Evolutionary conservation across 1,284 basidiomycete species (phyloP), one percentile per base, ranked within the genome.

Genomic region (Fomes fomentarius): DNA sequence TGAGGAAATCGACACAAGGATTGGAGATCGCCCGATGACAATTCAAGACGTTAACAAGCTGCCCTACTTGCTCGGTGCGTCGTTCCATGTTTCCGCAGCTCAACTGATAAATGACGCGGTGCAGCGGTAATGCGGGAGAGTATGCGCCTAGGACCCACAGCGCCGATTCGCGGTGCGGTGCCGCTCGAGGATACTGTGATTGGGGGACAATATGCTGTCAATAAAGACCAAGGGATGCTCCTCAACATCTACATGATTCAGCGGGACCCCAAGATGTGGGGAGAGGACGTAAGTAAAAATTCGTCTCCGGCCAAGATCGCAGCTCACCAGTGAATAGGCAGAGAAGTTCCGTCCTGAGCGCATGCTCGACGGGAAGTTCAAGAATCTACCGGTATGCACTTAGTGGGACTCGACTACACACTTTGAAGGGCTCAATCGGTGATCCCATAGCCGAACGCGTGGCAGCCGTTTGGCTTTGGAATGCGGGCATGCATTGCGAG

Each of bases 51-150:
- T 79, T 19, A 63, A 69, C 41, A 75, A 76, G 56, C 63, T 81
- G 54, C 71, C 72, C 12, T 82, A 81, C 63, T 67, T 77, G 11
- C 63, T 66, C 4, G 76, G 76, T 74, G 47, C n/a, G n/a, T n/a
- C n/a, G n/a, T n/a, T n/a, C n/a, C n/a, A n/a, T n/a, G n/a, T n/a
- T n/a, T n/a, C n/a, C n/a, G n/a, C n/a, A n/a, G n/a, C n/a, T n/a
- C n/a, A n/a, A n/a, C n/a, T n/a, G n/a, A n/a, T n/a, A n/a, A n/a
- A n/a, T 24, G 1, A 11, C 3, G 9, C 25, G 17, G 11, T 34
- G 1, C 31, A 73, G 79, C 79, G 7, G 73, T 78, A 1, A 69
- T 80, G 64, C 74, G 77, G 22, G 80, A 82, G 57, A 69, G 75
- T 2, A 66, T 82, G 11, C 74, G 80, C 12, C 66, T 81, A 1